These are phyloP conservation scores for Xylariaceae sp. DNA, from an alignment of 2,329 filamentous ascomycete species.

Conservation along the genomic window DNA sequence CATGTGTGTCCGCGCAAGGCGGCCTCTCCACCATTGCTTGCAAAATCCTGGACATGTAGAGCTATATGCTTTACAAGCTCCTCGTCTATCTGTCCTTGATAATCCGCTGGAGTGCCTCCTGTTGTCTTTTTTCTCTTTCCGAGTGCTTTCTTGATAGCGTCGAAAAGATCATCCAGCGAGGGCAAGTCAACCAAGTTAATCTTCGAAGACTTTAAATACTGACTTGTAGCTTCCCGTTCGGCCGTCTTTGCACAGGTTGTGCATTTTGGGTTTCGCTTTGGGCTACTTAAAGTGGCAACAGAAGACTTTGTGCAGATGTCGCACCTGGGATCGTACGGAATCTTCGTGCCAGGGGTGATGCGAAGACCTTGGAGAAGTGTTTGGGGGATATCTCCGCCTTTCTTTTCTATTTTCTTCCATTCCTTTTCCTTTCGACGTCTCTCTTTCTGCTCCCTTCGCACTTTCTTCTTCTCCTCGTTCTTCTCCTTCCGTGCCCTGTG, in stretches of 20 bases:
- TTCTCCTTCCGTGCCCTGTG: conserved; percentile 30
- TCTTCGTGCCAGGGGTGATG: not conserved
- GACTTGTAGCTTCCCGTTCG: conserved; percentile 14
- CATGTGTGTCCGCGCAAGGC: conserved; percentile 12
- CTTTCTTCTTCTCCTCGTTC: conserved; percentile 30
- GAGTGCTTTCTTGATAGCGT: conserved; percentile 19
- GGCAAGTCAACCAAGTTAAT: conserved; percentile 6
- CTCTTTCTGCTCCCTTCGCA: conserved; percentile 28
- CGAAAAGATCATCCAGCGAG: conserved; percentile 23
- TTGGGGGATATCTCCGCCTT: conserved; percentile 27
- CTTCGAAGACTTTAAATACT: conserved; percentile 31
- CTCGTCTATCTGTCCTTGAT: conserved; percentile 13
- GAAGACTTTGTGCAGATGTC: conserved; percentile 29
- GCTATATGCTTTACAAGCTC: conserved; percentile 34
- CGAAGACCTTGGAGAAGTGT: conserved; percentile 21
- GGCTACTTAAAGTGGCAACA: conserved; percentile 8
- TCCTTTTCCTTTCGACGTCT: conserved; percentile 29
- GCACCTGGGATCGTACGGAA: conserved; percentile 28
- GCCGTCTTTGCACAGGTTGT: conserved; percentile 20
- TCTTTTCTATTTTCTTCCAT: conserved; percentile 27
- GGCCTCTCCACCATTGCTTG: conserved; percentile 18
- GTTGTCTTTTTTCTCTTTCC: conserved; percentile 1
- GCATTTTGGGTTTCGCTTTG: conserved; percentile 18
- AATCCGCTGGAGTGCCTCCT: not conserved
- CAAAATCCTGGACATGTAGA: conserved; percentile 30